Conservation (phyloP, 1,284 basidiomycete genomes). For the Trichosporon sp. region DNA sequence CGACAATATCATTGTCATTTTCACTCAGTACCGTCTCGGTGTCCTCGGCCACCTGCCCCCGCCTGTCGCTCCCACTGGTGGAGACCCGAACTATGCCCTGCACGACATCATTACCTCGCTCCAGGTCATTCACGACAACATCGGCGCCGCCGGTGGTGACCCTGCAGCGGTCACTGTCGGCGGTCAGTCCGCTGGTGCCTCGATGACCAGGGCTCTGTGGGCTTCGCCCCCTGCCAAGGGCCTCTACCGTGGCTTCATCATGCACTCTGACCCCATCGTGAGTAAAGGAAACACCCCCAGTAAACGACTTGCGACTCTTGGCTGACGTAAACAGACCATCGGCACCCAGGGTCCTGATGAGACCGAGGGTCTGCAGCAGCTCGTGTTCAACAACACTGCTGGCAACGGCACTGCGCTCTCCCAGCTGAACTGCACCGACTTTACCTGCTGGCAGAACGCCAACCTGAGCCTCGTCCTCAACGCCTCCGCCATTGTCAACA, state of each 20-base stretch:
- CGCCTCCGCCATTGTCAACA: constrained; percentile 51
- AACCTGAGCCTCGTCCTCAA: constrained; percentile 55
- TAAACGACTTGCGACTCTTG: too few species aligned
- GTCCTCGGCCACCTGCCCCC: constrained; percentile 66
- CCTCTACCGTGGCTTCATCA: constrained; percentile 65
- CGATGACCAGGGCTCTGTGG: constrained; percentile 67
- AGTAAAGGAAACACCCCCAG: too few species aligned
- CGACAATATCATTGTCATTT: constrained; percentile 73
- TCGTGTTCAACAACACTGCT: constrained; percentile 51
- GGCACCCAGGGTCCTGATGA: constrained; percentile 51
- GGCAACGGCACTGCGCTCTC: constrained; percentile 19
- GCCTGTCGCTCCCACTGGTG: constrained; percentile 35
- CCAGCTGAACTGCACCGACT: constrained; percentile 34
- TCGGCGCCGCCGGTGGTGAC: constrained; percentile 61
- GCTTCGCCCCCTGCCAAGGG: constrained; percentile 60
- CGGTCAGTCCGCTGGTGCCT: constrained; percentile 81
- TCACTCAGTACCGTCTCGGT: constrained; percentile 57
- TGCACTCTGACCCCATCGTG: constrained; percentile 82
- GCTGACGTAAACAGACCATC: not conserved
- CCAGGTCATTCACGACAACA: constrained; percentile 20
- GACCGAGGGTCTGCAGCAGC: constrained; percentile 55
- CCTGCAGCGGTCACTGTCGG: constrained; percentile 67
- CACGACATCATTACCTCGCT: constrained; percentile 69
- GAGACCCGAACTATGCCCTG: constrained; percentile 65
- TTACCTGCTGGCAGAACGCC: constrained; percentile 55